phyloP scores from a whole-genome alignment of 2,329 filamentous ascomycete species.

The Beauveria brongniartii region DNA sequence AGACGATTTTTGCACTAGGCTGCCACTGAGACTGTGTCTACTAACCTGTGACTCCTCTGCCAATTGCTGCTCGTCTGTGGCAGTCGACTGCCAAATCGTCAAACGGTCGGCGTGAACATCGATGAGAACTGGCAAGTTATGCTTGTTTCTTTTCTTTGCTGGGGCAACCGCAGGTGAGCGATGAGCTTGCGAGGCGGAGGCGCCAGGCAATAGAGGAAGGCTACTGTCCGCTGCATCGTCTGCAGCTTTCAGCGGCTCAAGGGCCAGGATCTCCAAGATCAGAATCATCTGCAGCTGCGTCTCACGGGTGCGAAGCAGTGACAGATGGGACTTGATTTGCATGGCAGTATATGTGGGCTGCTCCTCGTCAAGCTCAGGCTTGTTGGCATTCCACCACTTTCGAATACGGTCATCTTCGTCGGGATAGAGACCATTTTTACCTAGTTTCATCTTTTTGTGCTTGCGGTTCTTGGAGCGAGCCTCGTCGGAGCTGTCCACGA shows the following conservation, averaged over 20 bases:
- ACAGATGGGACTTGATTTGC: conserved; percentile 54
- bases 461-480: conserved; percentile 40
- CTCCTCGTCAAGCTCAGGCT: conserved; percentile 41
- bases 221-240: conserved; percentile 36
- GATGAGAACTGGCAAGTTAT: conserved; percentile 57
- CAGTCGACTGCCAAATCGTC: conserved; percentile 77
- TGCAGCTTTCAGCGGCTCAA: conserved; percentile 47
- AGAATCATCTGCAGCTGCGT: conserved; percentile 75
- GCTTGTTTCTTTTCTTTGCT: conserved; percentile 50
- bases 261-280: conserved; percentile 65
- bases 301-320: conserved; percentile 62
- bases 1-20: conserved; percentile 32
- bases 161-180: conserved; percentile 21
- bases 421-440: conserved; percentile 61
- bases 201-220: conserved; percentile 36
- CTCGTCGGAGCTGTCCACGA: conserved; percentile 48
- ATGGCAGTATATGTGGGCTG: conserved; percentile 40
- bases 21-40: conserved; percentile 24
- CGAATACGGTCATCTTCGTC: conserved; percentile 56
- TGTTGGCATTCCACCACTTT: conserved; percentile 61
- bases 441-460: conserved; percentile 56
- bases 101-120: conserved; percentile 70
- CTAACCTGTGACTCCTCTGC: conserved; percentile 40
- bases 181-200: conserved; percentile 25
- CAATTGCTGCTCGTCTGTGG: conserved; percentile 47